phyloP scores from a whole-genome alignment of 441 rosid genomes.

The Kokia cookei region DNA sequence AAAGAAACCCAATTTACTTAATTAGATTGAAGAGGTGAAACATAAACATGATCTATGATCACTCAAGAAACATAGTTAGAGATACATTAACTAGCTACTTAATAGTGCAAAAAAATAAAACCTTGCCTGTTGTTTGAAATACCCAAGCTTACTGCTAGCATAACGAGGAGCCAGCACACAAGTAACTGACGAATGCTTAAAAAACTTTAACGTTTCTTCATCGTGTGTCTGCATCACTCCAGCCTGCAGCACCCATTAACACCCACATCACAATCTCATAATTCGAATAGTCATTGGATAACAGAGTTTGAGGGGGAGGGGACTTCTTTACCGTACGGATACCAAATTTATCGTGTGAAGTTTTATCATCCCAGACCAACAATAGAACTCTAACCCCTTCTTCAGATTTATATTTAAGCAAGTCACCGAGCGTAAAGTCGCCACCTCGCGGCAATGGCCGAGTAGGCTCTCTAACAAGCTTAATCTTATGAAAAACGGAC shows the following conservation, averaged over 20 bases:
- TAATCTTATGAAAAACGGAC: constrained; percentile 77
- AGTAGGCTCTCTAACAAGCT: constrained; percentile 66
- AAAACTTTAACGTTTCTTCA: constrained; percentile 76
- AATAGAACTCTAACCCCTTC: constrained; percentile 88
- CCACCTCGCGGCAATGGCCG: constrained; percentile 73
- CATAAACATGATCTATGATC: neutral
- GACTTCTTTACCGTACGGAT: constrained; percentile 45
- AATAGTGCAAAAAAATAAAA: neutral
- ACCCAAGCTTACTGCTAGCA: constrained; percentile 74
- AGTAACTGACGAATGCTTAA: constrained; percentile 80
- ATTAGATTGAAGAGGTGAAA: neutral
- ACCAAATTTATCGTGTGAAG: constrained; percentile 56
- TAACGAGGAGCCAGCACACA: constrained; percentile 82
- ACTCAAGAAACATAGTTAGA: neutral
- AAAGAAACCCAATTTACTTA: neutral
- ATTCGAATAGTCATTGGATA: neutral
- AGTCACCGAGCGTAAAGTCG: constrained; percentile 76
- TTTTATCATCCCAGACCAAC: constrained; percentile 87
- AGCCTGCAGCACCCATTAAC: constrained; percentile 32
- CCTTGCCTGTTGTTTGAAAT: constrained; percentile 73
- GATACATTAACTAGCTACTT: neutral
- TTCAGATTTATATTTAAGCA: constrained; percentile 85
- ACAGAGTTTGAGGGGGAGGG: neutral
- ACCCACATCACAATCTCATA: neutral
- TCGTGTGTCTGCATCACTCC: constrained; percentile 92